These are phyloP conservation scores for Glaciozyma antarctica DNA, from an alignment of 768 basidiomycete genomes.

Conservation along the genomic window DNA sequence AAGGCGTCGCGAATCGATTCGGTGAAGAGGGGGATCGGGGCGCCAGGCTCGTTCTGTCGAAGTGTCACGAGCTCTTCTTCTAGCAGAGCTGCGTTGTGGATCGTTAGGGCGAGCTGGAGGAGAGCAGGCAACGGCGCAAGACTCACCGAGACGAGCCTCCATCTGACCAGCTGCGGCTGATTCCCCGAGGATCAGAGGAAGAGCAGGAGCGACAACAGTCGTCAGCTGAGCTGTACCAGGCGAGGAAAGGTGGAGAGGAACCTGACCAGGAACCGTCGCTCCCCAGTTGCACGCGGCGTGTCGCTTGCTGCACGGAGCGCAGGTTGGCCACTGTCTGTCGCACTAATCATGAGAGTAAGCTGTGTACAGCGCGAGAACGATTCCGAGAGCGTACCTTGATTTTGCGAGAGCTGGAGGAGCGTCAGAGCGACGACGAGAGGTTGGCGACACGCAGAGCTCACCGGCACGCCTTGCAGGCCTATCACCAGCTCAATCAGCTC, in stretches of 20 bases:
- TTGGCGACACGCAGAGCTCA: neutral
- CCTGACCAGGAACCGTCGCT: slow-evolving; percentile 12
- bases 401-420: neutral
- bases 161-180: neutral
- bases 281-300: slow-evolving; percentile 14
- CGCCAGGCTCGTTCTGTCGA: neutral
- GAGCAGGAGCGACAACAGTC: neutral
- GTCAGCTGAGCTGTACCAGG: neutral
- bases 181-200: neutral
- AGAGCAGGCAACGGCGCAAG: neutral
- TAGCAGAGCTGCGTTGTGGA: neutral
- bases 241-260: neutral
- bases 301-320: slow-evolving; percentile 6
- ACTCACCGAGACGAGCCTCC: neutral
- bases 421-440: neutral
- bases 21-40: neutral
- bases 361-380: neutral
- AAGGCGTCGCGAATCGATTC: slow-evolving; percentile 2
- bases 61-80: neutral
- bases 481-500: too few species aligned
- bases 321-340: slow-evolving; percentile 6
- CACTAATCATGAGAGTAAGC: neutral
- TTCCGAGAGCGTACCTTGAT: slow-evolving; percentile 2
- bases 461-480: slow-evolving; percentile 1
- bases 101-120: neutral